A percentile compares a stretch with the other conserved stretches of the same genome.
Evolutionary conservation across 257 asterid species (phyloP).

Genomic region (Fraxinus cuspidata): DNA sequence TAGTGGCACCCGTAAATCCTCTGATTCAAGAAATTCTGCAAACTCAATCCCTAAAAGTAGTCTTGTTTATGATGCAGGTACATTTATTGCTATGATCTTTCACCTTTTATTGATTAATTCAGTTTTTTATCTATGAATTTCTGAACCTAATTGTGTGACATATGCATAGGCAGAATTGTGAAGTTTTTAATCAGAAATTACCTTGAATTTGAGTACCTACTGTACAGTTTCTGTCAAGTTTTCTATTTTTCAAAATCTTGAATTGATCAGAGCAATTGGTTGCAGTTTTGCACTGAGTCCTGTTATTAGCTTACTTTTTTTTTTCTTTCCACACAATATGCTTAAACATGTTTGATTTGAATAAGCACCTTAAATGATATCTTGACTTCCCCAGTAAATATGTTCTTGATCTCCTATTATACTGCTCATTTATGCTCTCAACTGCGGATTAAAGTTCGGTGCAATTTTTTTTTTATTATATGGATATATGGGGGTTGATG

Average conservation of each 20-base stretch:
- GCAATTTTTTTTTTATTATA: neutral
- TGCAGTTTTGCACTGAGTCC: neutral
- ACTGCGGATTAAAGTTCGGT: neutral
- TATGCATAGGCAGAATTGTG: neutral
- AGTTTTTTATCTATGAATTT: neutral
- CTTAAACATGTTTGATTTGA: neutral
- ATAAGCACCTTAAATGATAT: neutral
- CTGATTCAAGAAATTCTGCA: conserved; percentile 58
- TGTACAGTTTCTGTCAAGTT: neutral
- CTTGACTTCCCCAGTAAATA: neutral
- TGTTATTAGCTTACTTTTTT: neutral
- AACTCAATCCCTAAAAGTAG: conserved; percentile 68
- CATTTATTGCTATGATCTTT: neutral
- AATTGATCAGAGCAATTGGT: neutral
- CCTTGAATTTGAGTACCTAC: neutral
- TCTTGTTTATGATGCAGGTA: conserved; percentile 93
- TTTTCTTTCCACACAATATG: neutral
- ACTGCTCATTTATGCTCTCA: neutral
- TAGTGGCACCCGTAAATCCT: conserved; percentile 47
- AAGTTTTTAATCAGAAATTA: neutral
- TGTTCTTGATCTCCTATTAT: neutral
- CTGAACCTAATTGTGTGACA: neutral
- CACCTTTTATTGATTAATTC: neutral
- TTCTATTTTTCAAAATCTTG: neutral
- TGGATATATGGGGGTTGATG: neutral